Evolutionary conservation across 345 rosid species (phyloP).

Genomic region (Citrus unshiu): DNA sequence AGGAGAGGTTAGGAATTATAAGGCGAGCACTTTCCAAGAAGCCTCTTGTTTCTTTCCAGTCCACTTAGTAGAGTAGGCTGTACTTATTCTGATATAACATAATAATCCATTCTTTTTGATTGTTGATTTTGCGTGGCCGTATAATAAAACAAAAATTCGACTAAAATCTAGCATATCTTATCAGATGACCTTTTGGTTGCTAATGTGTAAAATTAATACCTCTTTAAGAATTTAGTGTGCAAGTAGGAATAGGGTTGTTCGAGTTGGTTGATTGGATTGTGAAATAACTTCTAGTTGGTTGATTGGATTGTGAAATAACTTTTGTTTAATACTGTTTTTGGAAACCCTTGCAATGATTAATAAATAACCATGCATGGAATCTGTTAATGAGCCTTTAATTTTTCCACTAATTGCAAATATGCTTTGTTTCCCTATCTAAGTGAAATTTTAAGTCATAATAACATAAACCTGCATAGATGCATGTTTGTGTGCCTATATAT

Average conservation of each 20-base stretch:
- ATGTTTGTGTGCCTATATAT: neutral
- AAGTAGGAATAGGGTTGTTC: neutral
- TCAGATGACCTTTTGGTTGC: neutral
- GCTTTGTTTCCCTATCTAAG: neutral
- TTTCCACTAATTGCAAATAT: neutral
- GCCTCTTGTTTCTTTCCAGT: neutral
- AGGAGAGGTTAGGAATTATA: neutral
- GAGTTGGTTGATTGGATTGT: neutral
- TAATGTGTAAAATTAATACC: neutral
- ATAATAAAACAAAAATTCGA: neutral
- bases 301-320: neutral
- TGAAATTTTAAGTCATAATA: neutral
- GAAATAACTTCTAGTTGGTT: neutral
- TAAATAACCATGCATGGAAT: neutral
- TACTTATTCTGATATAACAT: neutral
- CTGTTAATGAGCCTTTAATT: neutral
- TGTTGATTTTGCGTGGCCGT: neutral
- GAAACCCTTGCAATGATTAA: neutral
- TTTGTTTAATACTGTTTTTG: neutral
- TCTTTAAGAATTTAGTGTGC: neutral
- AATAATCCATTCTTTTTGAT: neutral
- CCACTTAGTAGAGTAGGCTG: neutral
- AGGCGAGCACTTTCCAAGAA: neutral
- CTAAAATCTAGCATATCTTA: neutral
- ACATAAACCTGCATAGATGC: neutral